These are phyloP conservation scores for Pleurotus sapidus DNA, from an alignment of 768 basidiomycete genomes.

Conservation along the genomic window DNA sequence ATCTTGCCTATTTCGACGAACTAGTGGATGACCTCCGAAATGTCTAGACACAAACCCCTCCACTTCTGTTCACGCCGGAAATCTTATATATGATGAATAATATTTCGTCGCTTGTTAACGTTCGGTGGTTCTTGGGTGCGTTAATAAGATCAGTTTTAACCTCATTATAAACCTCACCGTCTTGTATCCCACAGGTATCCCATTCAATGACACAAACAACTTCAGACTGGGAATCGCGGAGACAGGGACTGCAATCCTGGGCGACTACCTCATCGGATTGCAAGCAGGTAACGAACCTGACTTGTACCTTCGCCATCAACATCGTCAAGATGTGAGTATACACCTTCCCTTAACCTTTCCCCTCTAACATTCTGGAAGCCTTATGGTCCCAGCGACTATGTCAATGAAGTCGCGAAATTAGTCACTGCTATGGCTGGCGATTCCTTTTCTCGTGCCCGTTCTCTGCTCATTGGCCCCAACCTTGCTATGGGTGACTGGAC, in stretches of 20 bases:
- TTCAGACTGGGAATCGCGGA: slow-evolving; percentile 54
- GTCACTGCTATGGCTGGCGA: slow-evolving; percentile 41
- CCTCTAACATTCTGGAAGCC: slow-evolving; percentile 9
- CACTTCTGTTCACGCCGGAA: slow-evolving; percentile 61
- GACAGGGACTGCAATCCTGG: slow-evolving; percentile 58
- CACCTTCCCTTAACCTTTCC: slow-evolving; percentile 57
- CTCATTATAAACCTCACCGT: not conserved
- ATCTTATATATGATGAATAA: slow-evolving; percentile 65
- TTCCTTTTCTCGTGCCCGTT: slow-evolving; percentile 27
- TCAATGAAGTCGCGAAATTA: slow-evolving; percentile 50
- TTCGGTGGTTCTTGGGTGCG: slow-evolving; percentile 64
- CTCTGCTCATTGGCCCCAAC: slow-evolving; percentile 58
- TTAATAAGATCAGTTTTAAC: not conserved
- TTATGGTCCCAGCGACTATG: slow-evolving; percentile 47
- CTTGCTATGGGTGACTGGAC: slow-evolving; percentile 50
- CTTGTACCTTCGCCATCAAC: slow-evolving; percentile 40
- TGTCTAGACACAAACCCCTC: slow-evolving; percentile 28
- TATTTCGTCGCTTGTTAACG: slow-evolving; percentile 53
- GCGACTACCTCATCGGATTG: slow-evolving; percentile 61
- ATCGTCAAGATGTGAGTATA: slow-evolving; percentile 28
- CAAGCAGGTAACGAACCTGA: slow-evolving; percentile 82
- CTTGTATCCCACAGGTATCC: slow-evolving; percentile 39
- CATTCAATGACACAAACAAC: slow-evolving; percentile 63
- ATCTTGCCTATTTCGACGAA: not conserved
- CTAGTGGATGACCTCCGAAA: not conserved